Percentiles rank a stretch among this genome's conserved stretches.
Conservation (phyloP, 2,329 filamentous ascomycete genomes). For the Pseudocercospora crystallina region DNA sequence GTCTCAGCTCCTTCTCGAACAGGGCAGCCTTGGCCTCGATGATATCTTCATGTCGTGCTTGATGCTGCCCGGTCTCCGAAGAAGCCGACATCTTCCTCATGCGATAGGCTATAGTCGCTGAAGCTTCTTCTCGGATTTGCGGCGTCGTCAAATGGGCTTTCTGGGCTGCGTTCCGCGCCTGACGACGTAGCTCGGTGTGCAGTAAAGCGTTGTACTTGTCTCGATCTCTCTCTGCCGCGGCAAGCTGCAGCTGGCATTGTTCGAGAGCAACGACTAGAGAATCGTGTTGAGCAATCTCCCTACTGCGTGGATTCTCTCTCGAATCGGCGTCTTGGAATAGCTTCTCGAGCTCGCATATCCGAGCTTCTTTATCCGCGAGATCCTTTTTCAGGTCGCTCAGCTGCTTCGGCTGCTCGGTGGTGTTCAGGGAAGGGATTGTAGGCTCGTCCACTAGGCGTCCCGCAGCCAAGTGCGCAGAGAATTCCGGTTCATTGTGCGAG, state of each 20-base stretch:
- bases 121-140: conserved; percentile 19
- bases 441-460: too few relatives aligned
- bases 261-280: not conserved
- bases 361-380: conserved; percentile 9
- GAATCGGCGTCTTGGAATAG: not conserved
- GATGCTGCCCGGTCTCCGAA: not conserved
- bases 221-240: conserved; percentile 34
- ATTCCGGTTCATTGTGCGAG: too few relatives aligned
- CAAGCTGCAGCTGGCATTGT: conserved; percentile 4
- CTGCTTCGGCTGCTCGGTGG: not conserved
- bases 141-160: conserved; percentile 14
- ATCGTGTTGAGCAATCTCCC: not conserved
- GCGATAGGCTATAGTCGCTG: not conserved
- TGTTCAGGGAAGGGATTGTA: too few relatives aligned
- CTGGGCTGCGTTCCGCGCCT: conserved; percentile 28
- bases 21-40: not conserved
- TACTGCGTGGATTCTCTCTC: not conserved
- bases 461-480: too few relatives aligned
- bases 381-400: conserved; percentile 9
- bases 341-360: conserved; percentile 1
- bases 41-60: not conserved
- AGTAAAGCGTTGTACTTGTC: conserved; percentile 43
- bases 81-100: not conserved
- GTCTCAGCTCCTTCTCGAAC: conserved; percentile 32
- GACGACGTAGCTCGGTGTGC: conserved; percentile 41